phyloP scores from a whole-genome alignment of 148 eudicot species.

The Selenicereus undatus region DNA sequence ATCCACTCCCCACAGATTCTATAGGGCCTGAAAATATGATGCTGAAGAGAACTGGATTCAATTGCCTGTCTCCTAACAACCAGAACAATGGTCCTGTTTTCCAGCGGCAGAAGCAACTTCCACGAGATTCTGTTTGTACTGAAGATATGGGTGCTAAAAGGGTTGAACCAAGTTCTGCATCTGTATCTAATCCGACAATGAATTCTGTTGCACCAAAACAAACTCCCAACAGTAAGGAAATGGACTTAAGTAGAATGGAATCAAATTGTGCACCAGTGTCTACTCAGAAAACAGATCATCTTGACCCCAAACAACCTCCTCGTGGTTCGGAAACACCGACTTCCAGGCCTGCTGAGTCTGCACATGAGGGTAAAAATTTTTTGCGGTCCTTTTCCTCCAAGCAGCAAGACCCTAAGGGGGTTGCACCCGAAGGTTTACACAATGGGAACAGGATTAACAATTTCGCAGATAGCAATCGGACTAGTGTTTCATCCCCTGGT shows the following conservation, averaged over 20 bases:
- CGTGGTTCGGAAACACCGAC: slow-evolving; percentile 29
- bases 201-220: slow-evolving; percentile 29
- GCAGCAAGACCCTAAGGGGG: slow-evolving; percentile 42
- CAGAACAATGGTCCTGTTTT: slow-evolving; percentile 21
- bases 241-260: slow-evolving; percentile 41
- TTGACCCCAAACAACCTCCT: slow-evolving; percentile 25
- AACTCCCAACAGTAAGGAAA: slow-evolving; percentile 17
- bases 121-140: slow-evolving; percentile 33
- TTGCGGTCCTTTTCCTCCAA: slow-evolving; percentile 41
- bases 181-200: slow-evolving; percentile 33
- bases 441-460: slow-evolving; percentile 36
- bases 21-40: slow-evolving; percentile 32
- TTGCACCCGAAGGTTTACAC: slow-evolving; percentile 29
- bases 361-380: slow-evolving; percentile 32
- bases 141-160: slow-evolving; percentile 36
- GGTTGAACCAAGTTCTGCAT: slow-evolving; percentile 51
- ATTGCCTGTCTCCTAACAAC: slow-evolving; percentile 31
- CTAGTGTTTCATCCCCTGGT: slow-evolving; percentile 28
- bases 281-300: slow-evolving; percentile 28
- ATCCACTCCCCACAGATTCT: slow-evolving; percentile 25
- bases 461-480: slow-evolving; percentile 35
- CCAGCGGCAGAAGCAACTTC: slow-evolving; percentile 35
- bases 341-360: slow-evolving; percentile 30
- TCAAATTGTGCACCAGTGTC: slow-evolving; percentile 32
- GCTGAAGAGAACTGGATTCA: slow-evolving; percentile 41